A percentile compares a stretch with the other conserved stretches of the same genome.
Conservation (phyloP, 2,329 filamentous ascomycete species). For the Torrubiellomyces zombiae region DNA sequence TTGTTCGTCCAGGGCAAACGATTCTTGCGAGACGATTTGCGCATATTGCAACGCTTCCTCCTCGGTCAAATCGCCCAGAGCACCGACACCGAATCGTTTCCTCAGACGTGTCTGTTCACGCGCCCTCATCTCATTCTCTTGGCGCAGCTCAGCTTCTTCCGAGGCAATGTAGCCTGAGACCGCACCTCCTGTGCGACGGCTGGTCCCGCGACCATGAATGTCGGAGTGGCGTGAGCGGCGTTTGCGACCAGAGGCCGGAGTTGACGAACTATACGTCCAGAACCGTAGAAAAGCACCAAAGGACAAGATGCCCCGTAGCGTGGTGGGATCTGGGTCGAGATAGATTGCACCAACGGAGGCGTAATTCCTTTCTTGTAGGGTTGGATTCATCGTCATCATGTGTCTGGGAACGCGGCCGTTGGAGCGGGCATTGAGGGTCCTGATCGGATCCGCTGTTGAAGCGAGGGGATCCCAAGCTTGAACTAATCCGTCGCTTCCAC, state of each 20-base stretch:
- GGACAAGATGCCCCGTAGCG: conserved; percentile 71
- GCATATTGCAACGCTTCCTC: conserved; percentile 49
- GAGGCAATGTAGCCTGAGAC: conserved; percentile 70
- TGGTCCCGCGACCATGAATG: conserved; percentile 30
- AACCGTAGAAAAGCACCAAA: conserved; percentile 78
- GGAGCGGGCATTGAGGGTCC: conserved; percentile 75
- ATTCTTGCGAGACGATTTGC: conserved; percentile 48
- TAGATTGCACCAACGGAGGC: conserved; percentile 70
- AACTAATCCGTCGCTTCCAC: conserved; percentile 85
- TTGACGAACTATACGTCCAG: conserved; percentile 82
- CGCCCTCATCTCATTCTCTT: conserved; percentile 48
- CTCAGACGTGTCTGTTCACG: conserved; percentile 56
- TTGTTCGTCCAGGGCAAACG: conserved; percentile 39
- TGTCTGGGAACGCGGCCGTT: conserved; percentile 69
- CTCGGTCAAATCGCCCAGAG: conserved; percentile 46
- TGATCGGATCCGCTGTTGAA: conserved; percentile 59
- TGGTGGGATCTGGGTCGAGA: conserved; percentile 74
- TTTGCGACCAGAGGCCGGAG: conserved; percentile 60
- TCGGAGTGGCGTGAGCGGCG: conserved; percentile 58
- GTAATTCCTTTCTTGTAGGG: conserved; percentile 54
- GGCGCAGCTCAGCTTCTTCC: conserved; percentile 67
- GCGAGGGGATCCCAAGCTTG: conserved; percentile 95
- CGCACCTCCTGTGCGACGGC: conserved; percentile 44
- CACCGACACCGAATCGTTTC: conserved; percentile 68
- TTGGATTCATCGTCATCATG: conserved; percentile 33